Evolutionary conservation across 768 basidiomycete genomes (phyloP), one percentile per base, ranked within the genome.

Genomic region (Tylopilus cervinicoccineus): DNA sequence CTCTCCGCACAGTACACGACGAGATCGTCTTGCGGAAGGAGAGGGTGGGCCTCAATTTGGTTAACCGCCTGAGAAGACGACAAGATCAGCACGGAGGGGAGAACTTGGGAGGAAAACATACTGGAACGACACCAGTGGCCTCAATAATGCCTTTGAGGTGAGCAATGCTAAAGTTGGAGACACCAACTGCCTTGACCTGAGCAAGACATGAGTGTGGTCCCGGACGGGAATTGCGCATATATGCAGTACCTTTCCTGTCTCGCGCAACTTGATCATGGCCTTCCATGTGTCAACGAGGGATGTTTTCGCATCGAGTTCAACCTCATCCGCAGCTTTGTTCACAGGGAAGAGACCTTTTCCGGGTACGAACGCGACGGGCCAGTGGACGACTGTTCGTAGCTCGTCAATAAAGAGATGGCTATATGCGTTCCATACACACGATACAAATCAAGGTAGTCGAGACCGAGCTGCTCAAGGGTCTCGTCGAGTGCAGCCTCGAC

Each of bases 11-110:
- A 84, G 70, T 78, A 91, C 32, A 71, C 76, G 44, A 83, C 74
- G 45, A 91, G 78, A 13, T 88, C 83, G 42, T 83, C 78, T 60
- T 93, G 89, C 10, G 78, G 84, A 48, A 88, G 77, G 43, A 82
- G 75, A 13, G 90, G 88, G 74, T 93, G 92, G 19, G 82, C 80
- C 66, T 92, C 89, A 55, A 93, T 71, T 70, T 94, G 91, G 70
- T 93, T 91, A 24, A 71, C 82, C 19, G 73, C 69, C 80, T 82
- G 46, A 20, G 17, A 22, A 38, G 20, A 19, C 8, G 9, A 41
- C 31, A 28, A 9, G 38, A 22, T 52, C 20, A 58, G 40, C 17
- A 43, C 22, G 39, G 13, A 6, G 26, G 47, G 12, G 37, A 14
- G 13, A 48, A 11, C 2, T 19, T 8, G 8, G 28, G 23, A 16